These are phyloP conservation scores for Viola pubescens DNA, from an alignment of 441 rosid genomes.

Conservation along the genomic window DNA sequence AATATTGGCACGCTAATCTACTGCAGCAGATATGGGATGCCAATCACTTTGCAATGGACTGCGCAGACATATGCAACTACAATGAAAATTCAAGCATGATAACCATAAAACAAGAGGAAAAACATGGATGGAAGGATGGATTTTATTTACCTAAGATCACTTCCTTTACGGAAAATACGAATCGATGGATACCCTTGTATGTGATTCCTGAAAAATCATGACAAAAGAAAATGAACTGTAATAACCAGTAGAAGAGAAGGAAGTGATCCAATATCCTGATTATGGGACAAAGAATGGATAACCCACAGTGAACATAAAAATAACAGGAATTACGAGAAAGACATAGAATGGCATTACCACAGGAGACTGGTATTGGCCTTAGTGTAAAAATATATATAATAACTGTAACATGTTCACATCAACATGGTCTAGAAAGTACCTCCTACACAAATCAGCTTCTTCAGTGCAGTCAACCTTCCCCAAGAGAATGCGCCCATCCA, in stretches of 20 bases:
- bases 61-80: neutral
- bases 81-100: neutral
- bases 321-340: neutral
- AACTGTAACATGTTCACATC: too few species aligned
- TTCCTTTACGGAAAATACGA: conserved; percentile 95
- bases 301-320: neutral
- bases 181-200: conserved; percentile 97
- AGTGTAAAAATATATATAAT: too few species aligned
- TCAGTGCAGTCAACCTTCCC: conserved; percentile 87
- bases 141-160: conserved; percentile 61
- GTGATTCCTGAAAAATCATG: conserved; percentile 62
- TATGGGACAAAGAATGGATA: neutral
- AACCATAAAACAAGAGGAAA: conserved; percentile 4
- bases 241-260: neutral
- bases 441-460: conserved; percentile 64
- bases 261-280: neutral
- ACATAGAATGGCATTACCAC: neutral
- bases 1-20: too few species aligned
- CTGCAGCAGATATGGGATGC: too few species aligned
- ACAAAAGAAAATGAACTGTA: neutral
- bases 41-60: too few species aligned
- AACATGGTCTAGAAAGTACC: conserved; percentile 32
- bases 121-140: neutral
- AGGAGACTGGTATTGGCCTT: too few species aligned
- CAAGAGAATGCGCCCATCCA: conserved; percentile 88